A percentile compares a stretch with the other conserved stretches of the same genome.
Evolutionary conservation across 352 stramenopile genomes (phyloP).

Genomic region (Phytopythium kandeliae): DNA sequence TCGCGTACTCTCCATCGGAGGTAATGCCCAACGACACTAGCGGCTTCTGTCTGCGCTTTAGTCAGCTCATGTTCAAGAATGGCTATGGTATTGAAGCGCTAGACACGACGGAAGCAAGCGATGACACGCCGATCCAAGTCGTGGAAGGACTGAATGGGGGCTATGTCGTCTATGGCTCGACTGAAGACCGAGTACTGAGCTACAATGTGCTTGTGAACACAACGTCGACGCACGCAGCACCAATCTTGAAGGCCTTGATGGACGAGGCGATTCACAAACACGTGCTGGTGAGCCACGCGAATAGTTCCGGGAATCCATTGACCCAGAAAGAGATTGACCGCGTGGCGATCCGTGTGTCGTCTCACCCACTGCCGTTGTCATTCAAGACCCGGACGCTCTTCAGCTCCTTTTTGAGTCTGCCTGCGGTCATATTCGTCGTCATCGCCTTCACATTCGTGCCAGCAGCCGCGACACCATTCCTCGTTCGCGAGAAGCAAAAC

Average conservation of each 20-base stretch:
- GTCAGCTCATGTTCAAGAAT: conserved; percentile 41
- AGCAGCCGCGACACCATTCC: conserved; percentile 91
- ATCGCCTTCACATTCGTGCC: conserved; percentile 93
- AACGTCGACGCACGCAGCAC: conserved; percentile 33
- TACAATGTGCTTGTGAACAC: conserved; percentile 70
- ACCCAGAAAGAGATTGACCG: conserved; percentile 5
- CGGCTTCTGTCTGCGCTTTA: conserved; percentile 52
- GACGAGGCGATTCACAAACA: conserved; percentile 56
- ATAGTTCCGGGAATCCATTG: neutral
- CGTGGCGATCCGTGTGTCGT: conserved; percentile 35
- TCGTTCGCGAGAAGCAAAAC: conserved; percentile 94
- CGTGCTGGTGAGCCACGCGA: conserved; percentile 13
- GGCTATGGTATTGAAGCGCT: conserved; percentile 21
- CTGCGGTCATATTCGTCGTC: conserved; percentile 84
- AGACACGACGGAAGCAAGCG: neutral
- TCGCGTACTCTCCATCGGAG: conserved; percentile 30
- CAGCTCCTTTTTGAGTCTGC: conserved; percentile 56
- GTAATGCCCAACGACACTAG: conserved; percentile 47
- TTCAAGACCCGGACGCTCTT: conserved; percentile 54
- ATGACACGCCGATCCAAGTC: neutral
- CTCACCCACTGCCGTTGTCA: conserved; percentile 53
- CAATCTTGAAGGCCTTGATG: conserved; percentile 52
- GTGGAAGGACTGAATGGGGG: conserved; percentile 48
- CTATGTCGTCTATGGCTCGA: conserved; percentile 38
- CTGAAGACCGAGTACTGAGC: conserved; percentile 23